phyloP scores from a whole-genome alignment of 805 yeast species.

The Kazachstania bromeliacearum region DNA sequence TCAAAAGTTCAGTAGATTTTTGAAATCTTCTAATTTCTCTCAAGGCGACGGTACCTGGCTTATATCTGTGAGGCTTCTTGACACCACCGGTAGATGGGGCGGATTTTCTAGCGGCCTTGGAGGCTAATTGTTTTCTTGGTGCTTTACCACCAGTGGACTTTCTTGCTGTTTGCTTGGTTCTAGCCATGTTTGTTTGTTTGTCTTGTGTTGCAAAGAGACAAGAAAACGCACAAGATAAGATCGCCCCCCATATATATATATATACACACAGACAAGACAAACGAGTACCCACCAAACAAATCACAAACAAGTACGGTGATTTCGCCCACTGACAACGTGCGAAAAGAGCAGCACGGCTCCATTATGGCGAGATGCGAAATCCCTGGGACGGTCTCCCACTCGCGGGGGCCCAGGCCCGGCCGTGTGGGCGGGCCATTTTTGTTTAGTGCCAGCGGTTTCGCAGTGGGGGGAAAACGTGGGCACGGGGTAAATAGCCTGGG shows the following conservation, averaged over 20 bases:
- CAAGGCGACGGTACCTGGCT: slow-evolving; percentile 94
- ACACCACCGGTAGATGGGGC: slow-evolving; percentile 92
- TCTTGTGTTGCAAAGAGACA: background rate
- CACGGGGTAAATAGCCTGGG: background rate
- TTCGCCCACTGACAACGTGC: background rate
- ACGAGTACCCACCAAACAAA: background rate
- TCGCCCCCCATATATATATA: background rate
- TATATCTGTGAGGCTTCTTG: slow-evolving; percentile 90
- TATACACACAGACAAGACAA: background rate
- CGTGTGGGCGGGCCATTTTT: background rate
- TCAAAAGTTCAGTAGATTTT: slow-evolving; percentile 87
- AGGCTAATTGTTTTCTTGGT: slow-evolving; percentile 88
- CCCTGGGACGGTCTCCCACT: background rate
- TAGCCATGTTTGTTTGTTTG: slow-evolving; percentile 47
- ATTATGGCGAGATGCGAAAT: background rate
- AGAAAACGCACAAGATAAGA: background rate
- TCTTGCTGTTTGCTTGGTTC: slow-evolving; percentile 93
- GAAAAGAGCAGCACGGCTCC: background rate
- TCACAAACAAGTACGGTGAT: background rate
- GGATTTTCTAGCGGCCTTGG: slow-evolving; percentile 88
- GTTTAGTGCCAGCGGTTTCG: background rate
- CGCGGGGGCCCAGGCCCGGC: background rate
- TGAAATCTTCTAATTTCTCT: slow-evolving; percentile 97
- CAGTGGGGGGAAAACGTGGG: background rate
- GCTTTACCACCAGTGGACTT: slow-evolving; percentile 94